phyloP scores from a whole-genome alignment of 768 basidiomycete species.

The Mycena pura region DNA sequence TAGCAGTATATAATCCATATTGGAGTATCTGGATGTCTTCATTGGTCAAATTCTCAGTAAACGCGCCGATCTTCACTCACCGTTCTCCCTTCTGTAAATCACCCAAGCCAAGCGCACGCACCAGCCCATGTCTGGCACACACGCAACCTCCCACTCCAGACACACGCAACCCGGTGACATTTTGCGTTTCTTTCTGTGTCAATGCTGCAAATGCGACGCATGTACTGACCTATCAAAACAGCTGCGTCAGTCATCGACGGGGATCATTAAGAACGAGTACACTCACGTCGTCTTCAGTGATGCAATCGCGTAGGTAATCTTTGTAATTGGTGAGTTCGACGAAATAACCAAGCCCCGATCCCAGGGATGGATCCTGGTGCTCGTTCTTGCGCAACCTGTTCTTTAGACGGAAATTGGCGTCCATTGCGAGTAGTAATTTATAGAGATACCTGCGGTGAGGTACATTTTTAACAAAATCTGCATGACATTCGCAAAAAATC shows the following conservation, averaged over 20 bases:
- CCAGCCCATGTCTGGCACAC: slow-evolving; percentile 25
- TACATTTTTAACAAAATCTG: background rate
- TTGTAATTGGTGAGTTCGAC: slow-evolving; percentile 15
- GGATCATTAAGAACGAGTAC: background rate
- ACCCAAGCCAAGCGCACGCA: slow-evolving; percentile 24
- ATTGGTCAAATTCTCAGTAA: background rate
- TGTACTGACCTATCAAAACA: slow-evolving; percentile 14
- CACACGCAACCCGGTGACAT: slow-evolving; percentile 5
- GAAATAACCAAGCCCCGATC: slow-evolving; percentile 20
- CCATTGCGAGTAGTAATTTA: slow-evolving; percentile 17
- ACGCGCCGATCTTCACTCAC: slow-evolving; percentile 13
- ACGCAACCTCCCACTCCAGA: slow-evolving; percentile 21
- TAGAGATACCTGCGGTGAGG: slow-evolving; percentile 25
- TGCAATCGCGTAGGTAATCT: background rate
- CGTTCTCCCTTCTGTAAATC: slow-evolving; percentile 33
- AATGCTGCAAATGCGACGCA: slow-evolving; percentile 27
- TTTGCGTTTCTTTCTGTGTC: slow-evolving; percentile 24
- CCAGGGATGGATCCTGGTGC: slow-evolving; percentile 22
- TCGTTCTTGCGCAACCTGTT: slow-evolving; percentile 10
- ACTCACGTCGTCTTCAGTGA: slow-evolving; percentile 14
- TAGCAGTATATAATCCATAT: slow-evolving; percentile 32
- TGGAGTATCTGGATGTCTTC: slow-evolving; percentile 20
- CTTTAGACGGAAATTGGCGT: slow-evolving; percentile 32
- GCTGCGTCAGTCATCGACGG: background rate
- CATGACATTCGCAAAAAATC: background rate